Base-by-base conservation (phyloP, 805 yeast genomes). In the Candida insectorum region DNA sequence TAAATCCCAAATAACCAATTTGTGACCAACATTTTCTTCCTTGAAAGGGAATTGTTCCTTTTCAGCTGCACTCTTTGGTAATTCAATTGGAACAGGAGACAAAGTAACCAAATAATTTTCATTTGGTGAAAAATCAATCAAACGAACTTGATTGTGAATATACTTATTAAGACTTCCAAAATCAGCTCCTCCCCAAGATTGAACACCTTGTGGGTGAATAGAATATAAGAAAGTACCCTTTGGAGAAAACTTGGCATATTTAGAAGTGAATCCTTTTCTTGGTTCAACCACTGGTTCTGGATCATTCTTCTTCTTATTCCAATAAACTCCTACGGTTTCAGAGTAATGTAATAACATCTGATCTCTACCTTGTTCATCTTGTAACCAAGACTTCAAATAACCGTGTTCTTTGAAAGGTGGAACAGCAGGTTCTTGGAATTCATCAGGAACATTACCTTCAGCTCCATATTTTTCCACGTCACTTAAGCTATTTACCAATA, bases 141-240 rank as follows among this genome's bases (percentile, higher is more conserved):
- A 75, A 57, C 93, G 77, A 29, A 88, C 96, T 53, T 86, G 86
- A 38, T 86, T 89, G 58, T 93, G 99, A 41, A 80, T 73, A 55
- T 85, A 87, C 62, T 87, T 81, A 50, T 73, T 77, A 48, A 87
- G 68, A 50, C 84, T 74, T 43, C 73, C 77, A 55, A 87, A 87
- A 30, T 75, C 70, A 35, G 76, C 75, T 41, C 97, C 97, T 56
- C 97, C 98, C 95, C 97, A 93, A 17, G 91, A 76, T 58, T 87
- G 94, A 37, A 88, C 79, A 71, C 97, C 97, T 63, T 86, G 95
- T 32, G 87, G 87, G 63, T 91, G 97, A 49, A 88, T 73, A 1
- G 97, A 81, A 49, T 85, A 78, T 44, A 91, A 62, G 54, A 79
- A 89, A 9, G 91, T 79, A 60, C 99, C 99, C 63, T 79, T 80